Percentiles rank a stretch among this genome's conserved stretches.
phyloP scores from a whole-genome alignment of 2,329 filamentous ascomycete genomes.

The Fusarium sp. region DNA sequence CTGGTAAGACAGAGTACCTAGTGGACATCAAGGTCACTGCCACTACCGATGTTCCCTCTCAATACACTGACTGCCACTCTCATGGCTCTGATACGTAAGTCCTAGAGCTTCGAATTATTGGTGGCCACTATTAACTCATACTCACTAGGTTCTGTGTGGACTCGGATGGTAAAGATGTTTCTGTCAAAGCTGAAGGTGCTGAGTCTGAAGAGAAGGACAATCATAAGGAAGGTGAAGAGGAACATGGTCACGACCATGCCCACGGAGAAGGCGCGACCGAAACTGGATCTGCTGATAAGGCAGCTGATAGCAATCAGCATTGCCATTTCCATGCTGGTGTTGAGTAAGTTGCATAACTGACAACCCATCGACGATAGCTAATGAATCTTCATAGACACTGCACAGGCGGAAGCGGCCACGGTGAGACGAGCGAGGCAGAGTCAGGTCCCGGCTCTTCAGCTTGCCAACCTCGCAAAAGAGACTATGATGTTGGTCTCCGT shows the following conservation, averaged over 20 bases:
- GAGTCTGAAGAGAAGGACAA: slow-evolving; percentile 36
- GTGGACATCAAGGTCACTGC: slow-evolving; percentile 62
- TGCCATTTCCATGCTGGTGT: slow-evolving; percentile 83
- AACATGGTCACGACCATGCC: slow-evolving; percentile 28
- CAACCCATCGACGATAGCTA: neutral
- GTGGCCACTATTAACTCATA: slow-evolving; percentile 7
- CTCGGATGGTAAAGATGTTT: slow-evolving; percentile 69
- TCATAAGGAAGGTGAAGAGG: slow-evolving; percentile 32
- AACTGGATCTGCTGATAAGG: slow-evolving; percentile 2
- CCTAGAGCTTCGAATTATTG: neutral
- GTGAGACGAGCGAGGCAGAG: slow-evolving; percentile 28
- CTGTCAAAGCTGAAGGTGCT: slow-evolving; percentile 57
- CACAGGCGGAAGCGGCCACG: slow-evolving; percentile 57
- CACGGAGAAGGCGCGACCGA: slow-evolving; percentile 10
- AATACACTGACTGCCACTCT: slow-evolving; percentile 73
- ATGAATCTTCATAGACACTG: slow-evolving; percentile 62
- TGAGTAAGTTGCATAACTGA: slow-evolving; percentile 64
- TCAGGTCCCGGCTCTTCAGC: slow-evolving; percentile 47
- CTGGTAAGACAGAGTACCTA: slow-evolving; percentile 55
- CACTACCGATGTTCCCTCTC: slow-evolving; percentile 65
- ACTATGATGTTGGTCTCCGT: slow-evolving; percentile 76
- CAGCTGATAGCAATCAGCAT: slow-evolving; percentile 51
- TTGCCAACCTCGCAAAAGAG: slow-evolving; percentile 59
- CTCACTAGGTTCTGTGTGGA: slow-evolving; percentile 69
- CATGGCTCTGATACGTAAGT: slow-evolving; percentile 69